Percentiles rank a stretch among this genome's conserved stretches.
Conservation (phyloP, 192 early-diverging fungal genomes). For the Coemansia sp. region DNA sequence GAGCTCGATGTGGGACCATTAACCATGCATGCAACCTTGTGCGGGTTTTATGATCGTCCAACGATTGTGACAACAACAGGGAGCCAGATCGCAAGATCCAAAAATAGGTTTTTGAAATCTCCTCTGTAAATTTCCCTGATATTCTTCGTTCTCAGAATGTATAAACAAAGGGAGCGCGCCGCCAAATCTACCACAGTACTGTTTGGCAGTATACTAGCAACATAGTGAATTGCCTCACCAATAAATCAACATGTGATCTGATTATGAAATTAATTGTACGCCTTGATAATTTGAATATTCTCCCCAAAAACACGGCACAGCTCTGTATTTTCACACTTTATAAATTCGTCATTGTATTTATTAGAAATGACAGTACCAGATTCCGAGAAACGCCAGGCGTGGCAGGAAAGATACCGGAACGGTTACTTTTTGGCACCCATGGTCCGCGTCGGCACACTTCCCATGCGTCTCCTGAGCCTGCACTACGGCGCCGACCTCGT, state of each 20-base stretch:
- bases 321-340: no score
- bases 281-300: no score
- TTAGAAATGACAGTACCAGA: neutral
- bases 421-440: conserved; percentile 89
- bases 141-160: no score
- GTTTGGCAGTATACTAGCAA: no score
- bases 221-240: no score
- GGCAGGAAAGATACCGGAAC: conserved; percentile 41
- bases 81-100: neutral
- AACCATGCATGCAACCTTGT: neutral
- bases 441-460: conserved; percentile 90
- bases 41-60: neutral
- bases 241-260: no score
- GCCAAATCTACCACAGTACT: no score
- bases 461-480: conserved; percentile 81
- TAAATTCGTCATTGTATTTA: no score
- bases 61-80: neutral
- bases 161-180: no score
- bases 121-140: neutral
- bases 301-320: no score
- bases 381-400: conserved; percentile 3
- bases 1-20: neutral
- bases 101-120: neutral
- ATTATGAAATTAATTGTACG: no score
- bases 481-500: conserved; percentile 92